These are phyloP conservation scores for Gilbertella persicaria DNA, from an alignment of 371 early-diverging fungal species.

Conservation along the genomic window DNA sequence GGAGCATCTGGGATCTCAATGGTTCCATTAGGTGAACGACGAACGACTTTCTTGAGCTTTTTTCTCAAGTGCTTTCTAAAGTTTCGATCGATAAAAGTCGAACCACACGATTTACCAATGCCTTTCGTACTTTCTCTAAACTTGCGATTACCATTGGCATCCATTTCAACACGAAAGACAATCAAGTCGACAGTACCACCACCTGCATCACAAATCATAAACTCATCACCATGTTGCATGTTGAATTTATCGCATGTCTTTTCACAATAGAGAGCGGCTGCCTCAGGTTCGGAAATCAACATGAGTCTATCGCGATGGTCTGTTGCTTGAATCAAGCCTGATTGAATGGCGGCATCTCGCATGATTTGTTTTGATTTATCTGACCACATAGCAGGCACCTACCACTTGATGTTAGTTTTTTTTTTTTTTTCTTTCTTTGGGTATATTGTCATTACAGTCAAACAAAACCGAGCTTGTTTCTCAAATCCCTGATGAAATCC, in stretches of 20 bases:
- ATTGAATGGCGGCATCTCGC: slow-evolving; percentile 57
- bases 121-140: slow-evolving; percentile 59
- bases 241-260: slow-evolving; percentile 58
- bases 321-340: slow-evolving; percentile 46
- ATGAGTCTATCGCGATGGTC: slow-evolving; percentile 58
- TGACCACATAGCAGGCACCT: slow-evolving; percentile 67
- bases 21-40: slow-evolving; percentile 12
- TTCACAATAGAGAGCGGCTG: slow-evolving; percentile 66
- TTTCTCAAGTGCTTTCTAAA: slow-evolving; percentile 55
- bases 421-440: not conserved
- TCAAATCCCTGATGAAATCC: slow-evolving; percentile 41
- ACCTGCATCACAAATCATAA: slow-evolving; percentile 66
- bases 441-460: no score
- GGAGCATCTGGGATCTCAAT: slow-evolving; percentile 38
- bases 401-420: not conserved
- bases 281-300: slow-evolving; percentile 64
- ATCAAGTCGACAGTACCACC: slow-evolving; percentile 68
- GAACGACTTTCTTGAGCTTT: slow-evolving; percentile 40
- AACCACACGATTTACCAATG: slow-evolving; percentile 58
- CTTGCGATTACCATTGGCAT: slow-evolving; percentile 34
- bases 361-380: slow-evolving; percentile 61
- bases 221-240: slow-evolving; percentile 57
- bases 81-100: slow-evolving; percentile 54
- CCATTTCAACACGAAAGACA: slow-evolving; percentile 43
- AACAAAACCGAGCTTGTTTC: slow-evolving; percentile 40